Evolutionary conservation across 306 rosid genomes (phyloP), one percentile per base, ranked within the genome.

Genomic region (Rosa rugosa): DNA sequence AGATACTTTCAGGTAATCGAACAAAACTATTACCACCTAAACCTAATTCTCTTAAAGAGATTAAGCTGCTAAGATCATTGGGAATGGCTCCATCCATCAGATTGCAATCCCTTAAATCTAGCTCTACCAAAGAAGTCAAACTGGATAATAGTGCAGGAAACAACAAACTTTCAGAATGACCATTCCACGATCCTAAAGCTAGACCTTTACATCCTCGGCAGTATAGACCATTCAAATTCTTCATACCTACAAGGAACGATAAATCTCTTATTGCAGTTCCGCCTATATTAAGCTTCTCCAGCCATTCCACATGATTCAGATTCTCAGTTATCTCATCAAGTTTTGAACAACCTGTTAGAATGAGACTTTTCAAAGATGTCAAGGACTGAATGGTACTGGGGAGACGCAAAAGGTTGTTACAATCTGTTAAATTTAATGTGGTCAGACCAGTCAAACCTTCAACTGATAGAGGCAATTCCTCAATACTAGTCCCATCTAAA

Each of bases 41-140:
- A 50, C 11, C 1, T 3, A 50, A 50, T 12, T 0, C 5, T 50
- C 6, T 50, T 5, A 50, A 50, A 4, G 56, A 50, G 56, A 12
- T 50, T 50, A 50, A 11, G 56, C 56, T 4, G 56, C 56, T 50
- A 50, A 50, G 56, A 50, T 50, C 56, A 50, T 14, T 16, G 20
- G 56, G 56, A 50, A 50, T 50, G 1, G 3, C 20, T 50, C 20
- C 56, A 56, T 81, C 76, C 38, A 4, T 1, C 69, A 81, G 60
- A 38, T 76, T 81, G 74, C 84, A 71, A 5, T 42, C 34, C 62
- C 78, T 75, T 13, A 76, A 46, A 40, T 16, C 47, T 18, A 81
- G 25, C 11, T 31, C 59, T 68, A 3, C 71, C 42, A 76, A 73
- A 2, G 20, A 13, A 12, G 56, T 50, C 11, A 50, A 50, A 14